Base-by-base conservation (phyloP, 1,284 basidiomycete species). In the Bondarzewia mesenterica region DNA sequence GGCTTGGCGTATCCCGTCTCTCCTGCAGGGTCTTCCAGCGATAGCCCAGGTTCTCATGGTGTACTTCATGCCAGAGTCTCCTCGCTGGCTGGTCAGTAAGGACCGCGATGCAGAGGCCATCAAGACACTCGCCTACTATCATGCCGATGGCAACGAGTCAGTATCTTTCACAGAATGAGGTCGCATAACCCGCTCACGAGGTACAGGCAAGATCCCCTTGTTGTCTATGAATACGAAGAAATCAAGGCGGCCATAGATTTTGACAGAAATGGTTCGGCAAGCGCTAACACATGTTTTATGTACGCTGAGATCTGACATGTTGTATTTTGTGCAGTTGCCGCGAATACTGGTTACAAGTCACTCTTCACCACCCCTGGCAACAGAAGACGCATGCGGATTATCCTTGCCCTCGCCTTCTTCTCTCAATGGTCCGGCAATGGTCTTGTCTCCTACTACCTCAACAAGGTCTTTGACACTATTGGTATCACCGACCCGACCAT, bases 381-480 rank as follows among this genome's bases (percentile, higher is more conserved):
- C 69, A 69, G 78, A 48, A 79, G 71, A 62, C 82, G 85, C 44
- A 71, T 86, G 66, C 65, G 73, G 39, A 83, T 87, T 60, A 82
- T 87, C 63, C 59, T 83, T 52, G 80, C 80, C 27, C 66, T 85
- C 44, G 80, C 80, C 29, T 82, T 81, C 72, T 84, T 85, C 71
- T 82, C 81, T 7, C 79, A 82, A 55, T 87, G 82, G 85, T 85
- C 79, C 4, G 83, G 81, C 20, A 85, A 85, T 53, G 85, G 85
- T 57, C 74, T 88, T 47, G 79, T 82, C 42, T 86, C 83, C 7
- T 86, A 84, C 70, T 88, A 88, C 69, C 73, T 89, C 52, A 80
- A 72, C 67, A 73, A 77, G 57, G 81, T 89, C 48, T 79, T 90
- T 56, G 69, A 77, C 54, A 72, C 75, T 52, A 82, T 90, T 51